A percentile compares a stretch with the other conserved stretches of the same genome.
These are phyloP conservation scores for Chaetothyriales sp. DNA, from an alignment of 2,329 filamentous ascomycete species.

Conservation along the genomic window DNA sequence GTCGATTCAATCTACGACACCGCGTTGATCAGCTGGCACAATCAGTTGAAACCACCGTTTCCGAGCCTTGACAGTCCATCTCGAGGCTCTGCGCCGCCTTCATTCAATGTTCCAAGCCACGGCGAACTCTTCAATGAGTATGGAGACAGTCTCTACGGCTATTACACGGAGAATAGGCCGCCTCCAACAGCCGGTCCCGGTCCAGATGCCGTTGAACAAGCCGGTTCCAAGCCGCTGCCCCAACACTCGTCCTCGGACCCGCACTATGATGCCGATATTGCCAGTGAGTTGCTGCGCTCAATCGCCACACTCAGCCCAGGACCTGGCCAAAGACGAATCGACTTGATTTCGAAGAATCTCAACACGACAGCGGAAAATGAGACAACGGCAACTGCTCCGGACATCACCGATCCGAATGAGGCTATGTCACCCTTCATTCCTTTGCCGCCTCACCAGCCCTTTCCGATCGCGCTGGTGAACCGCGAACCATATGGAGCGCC, in stretches of 20 bases:
- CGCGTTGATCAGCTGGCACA: slow-evolving; percentile 57
- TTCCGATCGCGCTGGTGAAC: slow-evolving; percentile 59
- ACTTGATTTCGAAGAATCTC: slow-evolving; percentile 49
- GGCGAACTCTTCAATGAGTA: slow-evolving; percentile 13
- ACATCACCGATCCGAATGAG: slow-evolving; percentile 33
- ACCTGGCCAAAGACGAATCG: slow-evolving; percentile 37
- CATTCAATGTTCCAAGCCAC: slow-evolving; percentile 9
- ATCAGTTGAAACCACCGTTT: slow-evolving; percentile 43
- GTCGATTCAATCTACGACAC: slow-evolving; percentile 64
- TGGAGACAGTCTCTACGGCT: slow-evolving; percentile 2
- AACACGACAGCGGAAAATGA: slow-evolving; percentile 44
- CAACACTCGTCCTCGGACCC: slow-evolving; percentile 45
- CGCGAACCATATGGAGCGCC: slow-evolving; percentile 51
- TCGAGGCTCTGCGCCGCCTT: slow-evolving; percentile 17
- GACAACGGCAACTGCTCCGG: slow-evolving; percentile 39
- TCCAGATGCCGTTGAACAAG: not conserved
- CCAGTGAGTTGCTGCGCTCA: slow-evolving; percentile 45
- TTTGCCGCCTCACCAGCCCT: slow-evolving; percentile 36
- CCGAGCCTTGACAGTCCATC: slow-evolving; percentile 41
- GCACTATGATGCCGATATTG: slow-evolving; percentile 49
- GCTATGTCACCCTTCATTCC: slow-evolving; percentile 54
- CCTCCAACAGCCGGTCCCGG: not conserved
- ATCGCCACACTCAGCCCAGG: slow-evolving; percentile 41
- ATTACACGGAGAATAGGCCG: not conserved
- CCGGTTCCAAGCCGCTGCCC: slow-evolving; percentile 22